These are phyloP conservation scores for Starmera pachycereana DNA, from an alignment of 805 yeast species.

Conservation along the genomic window DNA sequence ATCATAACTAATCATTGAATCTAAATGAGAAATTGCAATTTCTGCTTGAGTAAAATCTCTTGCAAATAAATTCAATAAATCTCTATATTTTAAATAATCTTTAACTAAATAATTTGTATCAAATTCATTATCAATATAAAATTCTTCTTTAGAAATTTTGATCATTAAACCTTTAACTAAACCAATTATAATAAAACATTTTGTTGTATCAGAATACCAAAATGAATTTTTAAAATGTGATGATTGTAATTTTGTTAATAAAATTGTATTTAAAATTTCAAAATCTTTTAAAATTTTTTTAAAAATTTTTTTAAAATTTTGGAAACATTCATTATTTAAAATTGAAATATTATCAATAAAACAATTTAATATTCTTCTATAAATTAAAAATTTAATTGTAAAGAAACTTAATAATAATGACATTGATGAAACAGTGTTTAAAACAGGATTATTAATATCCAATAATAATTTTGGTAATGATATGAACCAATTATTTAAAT, in stretches of 20 bases:
- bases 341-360: conserved; percentile 11
- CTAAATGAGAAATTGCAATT: background rate
- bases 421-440: conserved; percentile 8
- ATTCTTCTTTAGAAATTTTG: conserved; percentile 8
- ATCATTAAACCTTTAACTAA: conserved; percentile 10
- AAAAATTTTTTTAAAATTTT: conserved; percentile 9
- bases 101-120: conserved; percentile 1
- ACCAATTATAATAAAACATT: conserved; percentile 15
- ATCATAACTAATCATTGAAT: background rate
- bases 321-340: background rate
- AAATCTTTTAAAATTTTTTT: conserved; percentile 8
- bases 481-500: conserved; percentile 15
- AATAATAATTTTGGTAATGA: conserved; percentile 11
- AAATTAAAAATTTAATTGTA: conserved; percentile 12
- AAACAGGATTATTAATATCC: conserved; percentile 3
- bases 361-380: conserved; percentile 15
- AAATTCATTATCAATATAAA: conserved; percentile 11
- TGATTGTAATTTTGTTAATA: conserved; percentile 9
- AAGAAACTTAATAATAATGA: conserved; percentile 16
- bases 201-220: conserved; percentile 10
- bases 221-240: conserved; percentile 10
- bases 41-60: background rate
- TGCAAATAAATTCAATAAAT: background rate
- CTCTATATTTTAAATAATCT: conserved; percentile 2
- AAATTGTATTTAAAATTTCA: conserved; percentile 9